These are phyloP conservation scores for Blastobotrys elegans DNA, from an alignment of 1,139 yeast genomes.

Conservation along the genomic window DNA sequence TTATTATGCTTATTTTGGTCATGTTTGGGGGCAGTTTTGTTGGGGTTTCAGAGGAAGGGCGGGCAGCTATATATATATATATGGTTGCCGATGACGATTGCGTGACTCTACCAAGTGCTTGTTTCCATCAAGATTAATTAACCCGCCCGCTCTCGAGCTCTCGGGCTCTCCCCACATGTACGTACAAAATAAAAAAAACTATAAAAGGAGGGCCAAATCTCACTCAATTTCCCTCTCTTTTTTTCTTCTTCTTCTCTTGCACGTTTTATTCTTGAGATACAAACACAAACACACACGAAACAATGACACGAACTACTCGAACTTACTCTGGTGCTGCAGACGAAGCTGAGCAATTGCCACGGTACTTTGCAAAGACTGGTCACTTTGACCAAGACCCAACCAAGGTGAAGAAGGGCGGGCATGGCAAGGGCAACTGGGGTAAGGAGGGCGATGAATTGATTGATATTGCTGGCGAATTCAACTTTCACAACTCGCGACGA, in stretches of 20 bases:
- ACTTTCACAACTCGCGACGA: constrained; percentile 37
- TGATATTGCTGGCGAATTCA: constrained; percentile 38
- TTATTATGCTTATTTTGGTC: too few species aligned
- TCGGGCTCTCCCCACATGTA: too few species aligned
- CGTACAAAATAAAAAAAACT: too few species aligned
- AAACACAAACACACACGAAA: not conserved
- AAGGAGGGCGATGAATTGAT: constrained; percentile 38
- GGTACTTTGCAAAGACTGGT: constrained; percentile 75
- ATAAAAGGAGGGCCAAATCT: not conserved
- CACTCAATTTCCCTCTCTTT: not conserved
- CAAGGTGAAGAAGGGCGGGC: constrained; percentile 77
- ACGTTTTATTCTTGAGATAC: not conserved
- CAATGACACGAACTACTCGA: constrained; percentile 82
- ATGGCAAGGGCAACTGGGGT: constrained; percentile 58
- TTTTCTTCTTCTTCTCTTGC: not conserved
- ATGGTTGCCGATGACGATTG: not conserved
- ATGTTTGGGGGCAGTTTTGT: too few species aligned
- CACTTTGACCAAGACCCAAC: constrained; percentile 62
- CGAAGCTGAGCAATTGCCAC: constrained; percentile 45
- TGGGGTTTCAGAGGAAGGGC: too few species aligned
- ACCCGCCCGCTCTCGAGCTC: too few species aligned
- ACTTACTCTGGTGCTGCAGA: constrained; percentile 65
- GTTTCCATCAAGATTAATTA: too few species aligned
- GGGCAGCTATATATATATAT: too few species aligned
- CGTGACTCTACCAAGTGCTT: not conserved